Base-by-base conservation (phyloP, 495 filamentous ascomycete species). In the Hypoxylon lenormandii region DNA sequence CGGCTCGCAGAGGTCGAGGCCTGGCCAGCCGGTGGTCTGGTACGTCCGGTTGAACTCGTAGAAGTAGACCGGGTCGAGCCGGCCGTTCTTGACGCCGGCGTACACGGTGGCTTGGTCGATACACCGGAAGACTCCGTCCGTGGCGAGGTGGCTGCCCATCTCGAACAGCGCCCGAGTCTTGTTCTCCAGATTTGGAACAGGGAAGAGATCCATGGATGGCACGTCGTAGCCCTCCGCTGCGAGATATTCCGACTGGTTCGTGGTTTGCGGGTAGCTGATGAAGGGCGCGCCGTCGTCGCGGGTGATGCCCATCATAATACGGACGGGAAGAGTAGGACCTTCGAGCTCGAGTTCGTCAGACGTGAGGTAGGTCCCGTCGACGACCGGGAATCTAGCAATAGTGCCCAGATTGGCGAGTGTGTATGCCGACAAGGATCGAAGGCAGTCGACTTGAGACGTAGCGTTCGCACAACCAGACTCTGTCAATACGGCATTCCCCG, bases 41-140 rank as follows among this genome's bases (percentile, higher is more conserved):
- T 87, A 88, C 3, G 77, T 78, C 3, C 84, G 72, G 70, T 85
- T 80, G 68, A 86, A 84, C 65, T 85, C 83, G 68, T 80, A 82
- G 55, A 76, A 85, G 13, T 80, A 68, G 53, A 65, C 12, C 10
- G 64, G 21, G 54, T 60, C 64, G 71, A 84, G 55, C 51, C 74
- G 74, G 42, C 43, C 60, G 66, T 78, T 72, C 13, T 54, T 4
- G 23, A 78, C 49, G 16, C 65, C 78, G 0, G 77, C 66, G 63
- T 74, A 74, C n/a, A 78, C 79, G 10, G 83, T 85, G 13, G 81
- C 80, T 38, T 84, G 78, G 74, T 77, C 78, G 18, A 81, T 66
- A 68, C 83, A 86, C n/a, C 82, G 77, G 75, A 85, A 85, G 30
- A 80, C 74, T 26, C 74, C 78, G 67, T 86, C 82, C 1, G 82